phyloP scores from a whole-genome alignment of 306 rosid species.

The Trifolium subterraneum region DNA sequence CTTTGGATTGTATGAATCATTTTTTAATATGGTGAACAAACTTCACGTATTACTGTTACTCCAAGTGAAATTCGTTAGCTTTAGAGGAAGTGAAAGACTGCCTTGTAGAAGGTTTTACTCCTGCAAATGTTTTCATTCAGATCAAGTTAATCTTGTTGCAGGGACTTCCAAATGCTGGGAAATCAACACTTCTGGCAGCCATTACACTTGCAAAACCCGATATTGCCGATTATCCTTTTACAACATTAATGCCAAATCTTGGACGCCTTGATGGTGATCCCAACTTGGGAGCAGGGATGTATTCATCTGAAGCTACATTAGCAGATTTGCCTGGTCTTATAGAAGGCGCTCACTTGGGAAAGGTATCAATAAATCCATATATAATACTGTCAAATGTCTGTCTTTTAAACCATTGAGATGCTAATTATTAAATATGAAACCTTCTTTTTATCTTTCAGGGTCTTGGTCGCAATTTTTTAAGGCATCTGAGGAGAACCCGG shows the following conservation, averaged over 20 bases:
- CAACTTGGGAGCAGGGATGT: conserved; percentile 91
- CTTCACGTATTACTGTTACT: not conserved
- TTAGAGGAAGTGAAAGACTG: conserved; percentile 6
- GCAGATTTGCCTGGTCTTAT: conserved; percentile 99
- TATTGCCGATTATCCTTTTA: conserved; percentile 95
- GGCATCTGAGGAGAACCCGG: conserved; percentile 94
- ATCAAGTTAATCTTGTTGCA: conserved; percentile 48
- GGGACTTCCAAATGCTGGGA: conserved; percentile 99
- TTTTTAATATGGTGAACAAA: conserved; percentile 3
- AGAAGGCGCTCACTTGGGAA: conserved; percentile 99
- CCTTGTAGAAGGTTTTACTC: conserved; percentile 10
- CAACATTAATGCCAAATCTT: conserved; percentile 96
- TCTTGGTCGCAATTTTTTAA: conserved; percentile 92
- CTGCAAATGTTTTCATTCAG: conserved; percentile 31
- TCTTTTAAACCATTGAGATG: conserved; percentile 1
- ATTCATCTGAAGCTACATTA: conserved; percentile 88
- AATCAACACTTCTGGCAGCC: conserved; percentile 93
- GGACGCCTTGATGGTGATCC: conserved; percentile 98
- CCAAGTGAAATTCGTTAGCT: conserved; percentile 12
- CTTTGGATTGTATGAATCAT: conserved; percentile 17
- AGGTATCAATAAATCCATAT: conserved; percentile 60
- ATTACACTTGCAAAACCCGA: conserved; percentile 96
- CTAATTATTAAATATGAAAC: conserved; percentile 32
- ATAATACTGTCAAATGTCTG: conserved; percentile 8
- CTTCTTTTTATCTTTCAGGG: conserved; percentile 58